Percentiles rank a stretch among this genome's conserved stretches.
These are phyloP conservation scores for Didymella keratinophila DNA, from an alignment of 2,329 filamentous ascomycete species.

Conservation along the genomic window DNA sequence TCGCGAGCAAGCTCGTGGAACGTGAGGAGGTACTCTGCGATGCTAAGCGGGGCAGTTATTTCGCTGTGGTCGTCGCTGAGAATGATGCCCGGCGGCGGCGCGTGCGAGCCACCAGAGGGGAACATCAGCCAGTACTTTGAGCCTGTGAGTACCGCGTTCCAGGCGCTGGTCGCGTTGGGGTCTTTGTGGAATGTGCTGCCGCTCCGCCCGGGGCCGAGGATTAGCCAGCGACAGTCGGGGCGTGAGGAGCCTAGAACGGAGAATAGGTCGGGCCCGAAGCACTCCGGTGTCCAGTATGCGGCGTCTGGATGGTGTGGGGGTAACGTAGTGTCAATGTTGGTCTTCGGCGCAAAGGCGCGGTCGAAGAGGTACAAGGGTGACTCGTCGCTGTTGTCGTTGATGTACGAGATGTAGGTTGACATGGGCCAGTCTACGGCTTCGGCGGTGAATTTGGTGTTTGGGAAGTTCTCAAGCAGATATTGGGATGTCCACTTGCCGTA, in stretches of 20 bases:
- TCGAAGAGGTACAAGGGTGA: slow-evolving; percentile 94
- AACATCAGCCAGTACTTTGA: slow-evolving; percentile 99
- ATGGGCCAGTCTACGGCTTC: slow-evolving; percentile 95
- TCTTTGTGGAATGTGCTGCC: slow-evolving; percentile 96
- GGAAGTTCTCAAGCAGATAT: slow-evolving; percentile 70
- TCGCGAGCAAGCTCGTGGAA: slow-evolving; percentile 85
- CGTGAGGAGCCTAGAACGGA: slow-evolving; percentile 77
- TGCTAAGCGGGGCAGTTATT: slow-evolving; percentile 91
- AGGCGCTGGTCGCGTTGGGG: slow-evolving; percentile 77
- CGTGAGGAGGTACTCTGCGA: slow-evolving; percentile 92
- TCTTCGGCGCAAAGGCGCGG: slow-evolving; percentile 84
- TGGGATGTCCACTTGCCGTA: slow-evolving; percentile 77
- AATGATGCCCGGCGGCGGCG: slow-evolving; percentile 85
- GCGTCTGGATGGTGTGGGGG: slow-evolving; percentile 63
- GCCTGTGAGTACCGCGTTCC: slow-evolving; percentile 91
- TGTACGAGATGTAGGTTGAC: slow-evolving; percentile 81
- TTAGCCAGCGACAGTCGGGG: slow-evolving; percentile 91
- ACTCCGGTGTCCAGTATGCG: slow-evolving; percentile 79
- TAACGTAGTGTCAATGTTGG: slow-evolving; percentile 61
- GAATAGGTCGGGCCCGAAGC: slow-evolving; percentile 89
- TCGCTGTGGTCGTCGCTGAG: slow-evolving; percentile 90
- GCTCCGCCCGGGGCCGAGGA: slow-evolving; percentile 84
- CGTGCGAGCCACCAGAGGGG: slow-evolving; percentile 68
- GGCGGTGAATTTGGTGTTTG: slow-evolving; percentile 76
- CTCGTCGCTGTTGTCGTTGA: slow-evolving; percentile 81